Base-by-base conservation (phyloP, 169 alveolate species). In the Eimeria tenella region DNA sequence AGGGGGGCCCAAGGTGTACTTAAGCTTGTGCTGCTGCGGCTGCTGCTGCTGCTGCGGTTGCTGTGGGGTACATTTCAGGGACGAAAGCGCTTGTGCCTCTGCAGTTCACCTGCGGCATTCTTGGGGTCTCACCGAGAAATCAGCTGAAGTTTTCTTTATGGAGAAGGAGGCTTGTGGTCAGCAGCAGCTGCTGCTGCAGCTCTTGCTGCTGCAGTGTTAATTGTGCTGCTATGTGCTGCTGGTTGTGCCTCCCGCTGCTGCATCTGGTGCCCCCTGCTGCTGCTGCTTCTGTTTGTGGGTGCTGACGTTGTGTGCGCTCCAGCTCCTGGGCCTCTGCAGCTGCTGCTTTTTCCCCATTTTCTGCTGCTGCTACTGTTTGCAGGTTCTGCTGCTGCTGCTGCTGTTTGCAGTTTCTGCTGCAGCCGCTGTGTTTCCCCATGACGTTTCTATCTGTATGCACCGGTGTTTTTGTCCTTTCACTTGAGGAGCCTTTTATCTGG, bases 161-260 rank as follows among this genome's bases (percentile, higher is more conserved):
- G 84, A 74, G 84, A 23, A 8, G 60, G 84, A 74, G 84, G 84
- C 84, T 74, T 11, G 62, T 74, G 84, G 84, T 74, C 84, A 74
- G 84, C 62, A 7, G 8, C 49, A 13, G 25, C 81, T 15, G 17
- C 73, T 63, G 21, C 73, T 63, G 73, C 73, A 17, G n/a, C 0
- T 63, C 31, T 23, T 6, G 73, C 73, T 63, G 73, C 73, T 63
- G 21, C 81, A n/a, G 81, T 19, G 15, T 8, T 15, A 31, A 31
- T 31, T 31, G 42, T 2, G 42, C 42, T 31, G 42, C 42, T 31
- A 31, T 31, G 42, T 71, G 81, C 81, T 6, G 73, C 73, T 63
- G 73, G 9, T 10, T 63, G 15, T 63, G 13, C 73, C 8, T 63
- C 31, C 73, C n/a, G 73, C 73, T 63, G 73, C 73, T 63, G 21